A percentile compares a stretch with the other conserved stretches of the same genome.
Conservation (phyloP, 2,329 filamentous ascomycete genomes). For the Botrytis byssoidea region DNA sequence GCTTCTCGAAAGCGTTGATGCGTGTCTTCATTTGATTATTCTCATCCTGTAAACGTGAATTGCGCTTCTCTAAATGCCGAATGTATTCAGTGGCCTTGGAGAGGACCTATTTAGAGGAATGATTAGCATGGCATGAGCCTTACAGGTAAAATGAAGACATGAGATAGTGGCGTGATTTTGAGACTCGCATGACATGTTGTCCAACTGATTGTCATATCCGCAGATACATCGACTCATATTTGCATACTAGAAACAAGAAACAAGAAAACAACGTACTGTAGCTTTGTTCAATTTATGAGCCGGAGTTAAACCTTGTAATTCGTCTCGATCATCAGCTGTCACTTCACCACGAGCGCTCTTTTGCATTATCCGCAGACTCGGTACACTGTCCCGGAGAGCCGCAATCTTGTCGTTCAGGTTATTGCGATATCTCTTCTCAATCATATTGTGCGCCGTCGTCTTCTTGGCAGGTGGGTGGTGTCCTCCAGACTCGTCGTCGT, state of each 20-base stretch:
- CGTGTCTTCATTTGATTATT: conserved; percentile 75
- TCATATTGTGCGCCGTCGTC: conserved; percentile 97
- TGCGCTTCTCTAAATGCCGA: conserved; percentile 86
- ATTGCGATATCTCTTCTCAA: conserved; percentile 93
- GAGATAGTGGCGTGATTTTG: conserved; percentile 15
- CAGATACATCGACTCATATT: conserved; percentile 11
- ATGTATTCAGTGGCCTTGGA: conserved; percentile 98
- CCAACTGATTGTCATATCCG: neutral
- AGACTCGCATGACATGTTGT: conserved; percentile 21
- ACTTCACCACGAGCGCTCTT: conserved; percentile 69
- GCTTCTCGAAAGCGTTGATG: conserved; percentile 72
- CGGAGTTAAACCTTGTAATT: conserved; percentile 76
- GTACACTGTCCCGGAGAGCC: conserved; percentile 85
- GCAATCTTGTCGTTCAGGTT: conserved; percentile 98
- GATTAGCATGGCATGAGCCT: conserved; percentile 20
- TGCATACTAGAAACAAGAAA: neutral
- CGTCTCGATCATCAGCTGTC: conserved; percentile 71
- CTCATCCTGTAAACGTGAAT: conserved; percentile 77
- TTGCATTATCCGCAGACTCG: conserved; percentile 80
- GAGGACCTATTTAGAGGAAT: conserved; percentile 49
- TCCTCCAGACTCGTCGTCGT: conserved; percentile 59
- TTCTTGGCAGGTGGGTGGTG: conserved; percentile 70
- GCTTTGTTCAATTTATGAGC: conserved; percentile 97
- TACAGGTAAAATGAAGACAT: neutral
- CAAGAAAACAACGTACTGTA: conserved; percentile 54